These are phyloP conservation scores for Phytopythium cucurbitacearum DNA, from an alignment of 352 stramenopile genomes.

Conservation along the genomic window DNA sequence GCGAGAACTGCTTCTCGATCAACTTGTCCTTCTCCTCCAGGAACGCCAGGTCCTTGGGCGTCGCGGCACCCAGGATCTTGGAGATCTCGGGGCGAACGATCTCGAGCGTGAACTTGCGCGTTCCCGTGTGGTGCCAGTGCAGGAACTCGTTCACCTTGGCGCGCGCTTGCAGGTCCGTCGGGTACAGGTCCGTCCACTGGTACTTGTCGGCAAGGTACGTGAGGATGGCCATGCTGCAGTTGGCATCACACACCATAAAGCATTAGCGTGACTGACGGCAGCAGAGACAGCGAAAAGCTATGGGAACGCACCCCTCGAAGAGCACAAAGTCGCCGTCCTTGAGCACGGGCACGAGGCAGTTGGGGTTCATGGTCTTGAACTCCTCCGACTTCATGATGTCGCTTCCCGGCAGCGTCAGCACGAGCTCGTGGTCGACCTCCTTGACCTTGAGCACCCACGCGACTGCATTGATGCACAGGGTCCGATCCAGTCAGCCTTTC, in stretches of 20 bases:
- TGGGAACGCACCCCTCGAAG: constrained; percentile 30
- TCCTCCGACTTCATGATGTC: constrained; percentile 30
- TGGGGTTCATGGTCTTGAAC: constrained; percentile 52
- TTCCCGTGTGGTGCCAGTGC: constrained; percentile 43
- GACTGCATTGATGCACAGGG: constrained; percentile 12
- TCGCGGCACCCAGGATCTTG: constrained; percentile 13
- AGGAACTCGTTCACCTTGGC: constrained; percentile 50
- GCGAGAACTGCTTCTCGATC: constrained; percentile 22
- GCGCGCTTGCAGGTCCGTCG: constrained; percentile 22
- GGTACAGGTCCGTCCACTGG: constrained; percentile 40
- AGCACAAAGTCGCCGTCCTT: constrained; percentile 52
- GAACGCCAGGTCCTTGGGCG: constrained; percentile 14
- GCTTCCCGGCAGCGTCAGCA: constrained; percentile 17
- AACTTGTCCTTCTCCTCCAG: constrained; percentile 23
- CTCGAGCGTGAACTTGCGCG: constrained; percentile 25
- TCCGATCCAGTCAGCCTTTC: too few relatives aligned
- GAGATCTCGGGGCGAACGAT: constrained; percentile 20
- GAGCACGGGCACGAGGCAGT: constrained; percentile 41
- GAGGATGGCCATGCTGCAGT: constrained; percentile 35
- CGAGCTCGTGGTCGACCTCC: constrained; percentile 32
- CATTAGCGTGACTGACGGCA: too few relatives aligned
- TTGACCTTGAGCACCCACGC: constrained; percentile 49
- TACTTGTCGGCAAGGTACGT: constrained; percentile 37
- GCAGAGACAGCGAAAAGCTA: too few relatives aligned
- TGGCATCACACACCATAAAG: not conserved